Percentiles rank a stretch among this genome's conserved stretches.
Evolutionary conservation across 1,139 yeast genomes (phyloP).

Genomic region (Blastobotrys niveus): DNA sequence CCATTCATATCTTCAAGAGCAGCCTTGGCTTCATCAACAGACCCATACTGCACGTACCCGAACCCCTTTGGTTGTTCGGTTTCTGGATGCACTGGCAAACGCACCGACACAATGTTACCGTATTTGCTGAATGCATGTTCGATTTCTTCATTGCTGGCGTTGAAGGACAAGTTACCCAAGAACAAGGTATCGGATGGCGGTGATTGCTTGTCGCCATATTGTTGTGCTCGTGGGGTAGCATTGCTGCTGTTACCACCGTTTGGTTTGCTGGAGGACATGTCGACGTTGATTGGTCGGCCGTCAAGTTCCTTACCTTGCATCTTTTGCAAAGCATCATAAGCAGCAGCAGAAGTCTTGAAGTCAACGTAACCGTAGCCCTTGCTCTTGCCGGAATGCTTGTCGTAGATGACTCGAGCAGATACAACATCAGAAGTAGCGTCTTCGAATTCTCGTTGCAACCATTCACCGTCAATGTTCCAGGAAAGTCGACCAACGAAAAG

Average conservation of each 20-base stretch:
- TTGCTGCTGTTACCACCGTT: conserved; percentile 41
- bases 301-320: conserved; percentile 92
- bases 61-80: conserved; percentile 98
- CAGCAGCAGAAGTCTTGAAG: conserved; percentile 67
- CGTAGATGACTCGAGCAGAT: conserved; percentile 88
- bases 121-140: conserved; percentile 65
- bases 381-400: conserved; percentile 86
- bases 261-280: conserved; percentile 84
- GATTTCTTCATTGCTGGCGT: conserved; percentile 72
- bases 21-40: conserved; percentile 82
- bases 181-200: conserved; percentile 93
- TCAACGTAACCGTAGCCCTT: conserved; percentile 99
- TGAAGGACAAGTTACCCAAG: conserved; percentile 91
- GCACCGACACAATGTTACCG: conserved; percentile 80
- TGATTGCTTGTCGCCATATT: conserved; percentile 84
- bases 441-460: conserved; percentile 85
- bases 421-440: conserved; percentile 66
- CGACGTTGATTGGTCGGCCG: conserved; percentile 94
- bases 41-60: conserved; percentile 89
- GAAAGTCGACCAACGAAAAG: conserved; percentile 95
- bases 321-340: conserved; percentile 82
- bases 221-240: conserved; percentile 66
- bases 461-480: conserved; percentile 93
- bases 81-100: conserved; percentile 97
- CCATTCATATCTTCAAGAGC: conserved; percentile 89